phyloP scores from a whole-genome alignment of 306 rosid genomes.

The Notholithocarpus densiflorus region DNA sequence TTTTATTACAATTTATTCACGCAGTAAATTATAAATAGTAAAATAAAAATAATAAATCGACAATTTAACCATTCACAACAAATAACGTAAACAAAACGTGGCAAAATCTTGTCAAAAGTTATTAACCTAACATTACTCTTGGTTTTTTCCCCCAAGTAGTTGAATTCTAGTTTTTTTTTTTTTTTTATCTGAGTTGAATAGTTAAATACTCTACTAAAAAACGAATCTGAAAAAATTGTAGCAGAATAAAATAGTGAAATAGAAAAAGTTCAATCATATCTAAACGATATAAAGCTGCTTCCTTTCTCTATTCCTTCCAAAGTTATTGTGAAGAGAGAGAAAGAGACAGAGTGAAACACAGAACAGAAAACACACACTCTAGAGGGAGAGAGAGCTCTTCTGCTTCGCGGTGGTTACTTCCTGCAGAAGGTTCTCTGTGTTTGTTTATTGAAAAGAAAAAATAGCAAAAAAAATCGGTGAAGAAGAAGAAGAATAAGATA shows the following conservation, averaged over 20 bases:
- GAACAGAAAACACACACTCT: too few species aligned
- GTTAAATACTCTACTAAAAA: neutral
- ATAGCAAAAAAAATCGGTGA: constrained; percentile 5
- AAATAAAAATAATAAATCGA: too few species aligned
- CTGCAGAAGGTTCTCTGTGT: constrained; percentile 47
- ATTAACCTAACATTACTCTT: too few species aligned
- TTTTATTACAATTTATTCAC: too few species aligned
- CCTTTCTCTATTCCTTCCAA: constrained; percentile 27
- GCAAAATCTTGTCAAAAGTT: too few species aligned
- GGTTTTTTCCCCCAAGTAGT: too few species aligned
- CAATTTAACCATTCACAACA: too few species aligned
- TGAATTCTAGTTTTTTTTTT: neutral
- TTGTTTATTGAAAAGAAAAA: constrained; percentile 5
- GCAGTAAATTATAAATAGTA: fast-evolving
- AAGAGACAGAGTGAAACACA: too few species aligned
- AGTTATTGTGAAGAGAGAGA: constrained; percentile 14
- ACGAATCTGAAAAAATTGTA: neutral
- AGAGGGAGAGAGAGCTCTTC: constrained; percentile 23
- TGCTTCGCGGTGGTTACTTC: constrained; percentile 49
- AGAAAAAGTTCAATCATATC: neutral
- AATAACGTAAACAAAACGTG: too few species aligned
- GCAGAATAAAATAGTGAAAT: neutral
- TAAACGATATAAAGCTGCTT: neutral
- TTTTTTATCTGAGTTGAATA: neutral
- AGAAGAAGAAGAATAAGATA: constrained; percentile 4